These are phyloP conservation scores for Scutellaria baicalensis DNA, from an alignment of 257 asterid genomes.

Conservation along the genomic window DNA sequence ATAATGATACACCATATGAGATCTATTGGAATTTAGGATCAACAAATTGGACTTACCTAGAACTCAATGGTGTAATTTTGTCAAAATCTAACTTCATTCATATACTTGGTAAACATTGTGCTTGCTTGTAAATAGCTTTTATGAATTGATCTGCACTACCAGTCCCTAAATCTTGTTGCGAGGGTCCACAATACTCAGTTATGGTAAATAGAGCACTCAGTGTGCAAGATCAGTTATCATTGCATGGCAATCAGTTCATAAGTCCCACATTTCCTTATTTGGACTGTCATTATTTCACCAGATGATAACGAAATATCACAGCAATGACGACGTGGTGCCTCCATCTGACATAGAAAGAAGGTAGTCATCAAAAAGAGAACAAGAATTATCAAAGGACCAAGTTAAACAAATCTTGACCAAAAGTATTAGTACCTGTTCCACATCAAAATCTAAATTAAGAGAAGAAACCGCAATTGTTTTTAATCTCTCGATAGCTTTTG, in stretches of 20 bases:
- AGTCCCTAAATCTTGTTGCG: background rate
- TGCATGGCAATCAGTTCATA: conserved; percentile 51
- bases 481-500: conserved; percentile 25
- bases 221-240: conserved; percentile 11
- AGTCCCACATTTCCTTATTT: conserved; percentile 50
- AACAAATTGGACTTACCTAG: background rate
- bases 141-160: conserved; percentile 4
- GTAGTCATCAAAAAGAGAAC: conserved; percentile 2
- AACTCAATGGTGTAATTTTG: background rate
- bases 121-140: background rate
- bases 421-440: conserved; percentile 42
- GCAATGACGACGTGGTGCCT: conserved; percentile 64
- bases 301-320: conserved; percentile 49
- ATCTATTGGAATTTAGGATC: background rate
- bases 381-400: background rate
- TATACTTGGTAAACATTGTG: conserved; percentile 1
- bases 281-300: conserved; percentile 34
- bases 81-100: background rate
- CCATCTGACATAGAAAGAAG: conserved; percentile 31
- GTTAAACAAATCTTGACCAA: background rate
- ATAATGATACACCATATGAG: background rate
- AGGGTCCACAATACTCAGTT: conserved; percentile 3
- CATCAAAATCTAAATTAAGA: conserved; percentile 15
- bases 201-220: conserved; percentile 1
- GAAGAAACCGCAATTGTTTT: conserved; percentile 41